Evolutionary conservation across 2,329 filamentous ascomycete species (phyloP).

Genomic region (Aspergillus sp.): DNA sequence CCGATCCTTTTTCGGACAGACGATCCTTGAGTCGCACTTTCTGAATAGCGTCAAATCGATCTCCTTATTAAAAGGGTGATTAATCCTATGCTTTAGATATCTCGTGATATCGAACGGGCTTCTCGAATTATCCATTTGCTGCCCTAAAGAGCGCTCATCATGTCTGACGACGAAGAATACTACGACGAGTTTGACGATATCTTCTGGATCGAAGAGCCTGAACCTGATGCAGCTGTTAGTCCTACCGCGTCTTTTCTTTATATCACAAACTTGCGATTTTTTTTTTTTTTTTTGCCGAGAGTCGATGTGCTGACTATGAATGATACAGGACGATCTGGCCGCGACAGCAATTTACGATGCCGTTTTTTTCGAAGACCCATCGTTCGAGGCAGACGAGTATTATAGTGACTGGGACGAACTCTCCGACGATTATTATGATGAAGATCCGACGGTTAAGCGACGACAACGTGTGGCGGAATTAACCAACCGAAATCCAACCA

Average conservation of each 20-base stretch:
- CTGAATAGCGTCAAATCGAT: too few relatives aligned
- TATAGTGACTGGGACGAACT: constrained; percentile 42
- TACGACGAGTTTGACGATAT: constrained; percentile 31
- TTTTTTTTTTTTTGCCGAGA: too few relatives aligned
- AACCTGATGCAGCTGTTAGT: constrained; percentile 30
- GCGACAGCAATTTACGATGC: constrained; percentile 35
- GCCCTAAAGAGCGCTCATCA: constrained; percentile 5
- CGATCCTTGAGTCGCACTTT: too few relatives aligned
- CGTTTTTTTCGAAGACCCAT: constrained; percentile 33
- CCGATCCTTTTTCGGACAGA: too few relatives aligned
- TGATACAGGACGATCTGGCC: constrained; percentile 37
- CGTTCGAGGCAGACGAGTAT: constrained; percentile 32
- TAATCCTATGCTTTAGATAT: too few relatives aligned
- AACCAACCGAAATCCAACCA: constrained; percentile 8
- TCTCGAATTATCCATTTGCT: too few relatives aligned
- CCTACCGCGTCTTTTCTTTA: background rate
- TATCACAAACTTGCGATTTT: background rate
- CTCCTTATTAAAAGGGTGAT: too few relatives aligned
- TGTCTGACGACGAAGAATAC: constrained; percentile 36
- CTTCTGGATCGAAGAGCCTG: constrained; percentile 29
- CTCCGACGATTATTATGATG: constrained; percentile 40
- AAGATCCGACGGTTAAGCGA: constrained; percentile 31
- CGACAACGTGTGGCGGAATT: constrained; percentile 11
- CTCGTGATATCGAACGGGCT: too few relatives aligned
- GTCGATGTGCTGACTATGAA: background rate